phyloP scores from a whole-genome alignment of 1,139 yeast species.

The Magnusiomyces tetraspermus region DNA sequence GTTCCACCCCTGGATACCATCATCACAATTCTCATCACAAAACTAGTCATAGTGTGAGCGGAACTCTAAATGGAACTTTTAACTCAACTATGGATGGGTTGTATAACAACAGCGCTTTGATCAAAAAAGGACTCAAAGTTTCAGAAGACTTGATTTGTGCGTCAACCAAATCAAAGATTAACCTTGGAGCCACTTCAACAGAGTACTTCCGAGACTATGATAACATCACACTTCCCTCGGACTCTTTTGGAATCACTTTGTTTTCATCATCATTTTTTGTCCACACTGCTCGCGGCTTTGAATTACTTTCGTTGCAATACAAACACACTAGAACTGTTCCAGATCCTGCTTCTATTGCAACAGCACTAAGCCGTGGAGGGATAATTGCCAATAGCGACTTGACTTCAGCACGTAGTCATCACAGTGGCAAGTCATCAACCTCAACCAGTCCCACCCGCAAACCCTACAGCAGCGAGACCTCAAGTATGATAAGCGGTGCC shows the following conservation, averaged over 20 bases:
- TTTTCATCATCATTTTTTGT: conserved; percentile 45
- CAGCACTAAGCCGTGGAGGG: conserved; percentile 12
- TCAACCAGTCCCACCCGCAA: conserved; percentile 3
- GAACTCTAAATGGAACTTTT: no score
- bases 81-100: not conserved
- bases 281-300: conserved; percentile 61
- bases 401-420: conserved; percentile 3
- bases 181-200: conserved; percentile 22
- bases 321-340: conserved; percentile 50
- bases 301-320: conserved; percentile 54
- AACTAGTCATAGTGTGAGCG: not conserved
- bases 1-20: not conserved
- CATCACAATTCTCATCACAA: not conserved
- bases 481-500: not conserved
- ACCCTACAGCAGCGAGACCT: not conserved
- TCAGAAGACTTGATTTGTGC: not conserved
- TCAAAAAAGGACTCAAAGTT: not conserved
- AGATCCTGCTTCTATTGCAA: conserved; percentile 29
- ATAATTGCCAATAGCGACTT: conserved; percentile 16
- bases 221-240: conserved; percentile 27
- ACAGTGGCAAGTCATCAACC: conserved; percentile 4
- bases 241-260: conserved; percentile 31
- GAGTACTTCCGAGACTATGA: conserved; percentile 34
- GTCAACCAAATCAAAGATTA: conserved; percentile 3
- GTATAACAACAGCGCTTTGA: no score